phyloP scores from a whole-genome alignment of 805 yeast genomes.

The Candida odintsovae region DNA sequence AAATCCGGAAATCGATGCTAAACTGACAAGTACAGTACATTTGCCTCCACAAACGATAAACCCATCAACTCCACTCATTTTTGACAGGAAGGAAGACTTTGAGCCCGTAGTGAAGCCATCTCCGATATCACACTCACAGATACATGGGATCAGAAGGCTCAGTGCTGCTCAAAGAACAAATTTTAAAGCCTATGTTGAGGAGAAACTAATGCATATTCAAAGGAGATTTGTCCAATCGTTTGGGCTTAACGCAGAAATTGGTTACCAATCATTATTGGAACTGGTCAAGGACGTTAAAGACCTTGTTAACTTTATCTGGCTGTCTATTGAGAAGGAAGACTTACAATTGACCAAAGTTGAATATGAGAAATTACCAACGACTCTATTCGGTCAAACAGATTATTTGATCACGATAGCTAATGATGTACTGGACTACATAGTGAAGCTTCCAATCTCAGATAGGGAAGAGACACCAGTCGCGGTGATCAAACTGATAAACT shows the following conservation, averaged over 20 bases:
- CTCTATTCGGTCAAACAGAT: conserved; percentile 53
- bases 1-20: conserved; percentile 18
- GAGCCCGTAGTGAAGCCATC: conserved; percentile 9
- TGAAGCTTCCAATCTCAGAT: conserved; percentile 31
- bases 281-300: conserved; percentile 41
- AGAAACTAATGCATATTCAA: conserved; percentile 45
- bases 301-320: conserved; percentile 56
- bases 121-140: conserved; percentile 1
- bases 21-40: too few relatives aligned
- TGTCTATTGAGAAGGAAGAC: conserved; percentile 40
- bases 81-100: conserved; percentile 12
- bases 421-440: conserved; percentile 57
- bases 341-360: conserved; percentile 8
- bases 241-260: conserved; percentile 26
- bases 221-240: conserved; percentile 45
- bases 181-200: conserved; percentile 50
- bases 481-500: conserved; percentile 32
- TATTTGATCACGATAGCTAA: conserved; percentile 61
- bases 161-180: conserved; percentile 49
- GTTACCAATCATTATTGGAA: conserved; percentile 25
- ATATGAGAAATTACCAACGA: conserved; percentile 14
- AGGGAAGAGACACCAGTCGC: conserved; percentile 25
- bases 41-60: too few relatives aligned
- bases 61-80: not conserved
- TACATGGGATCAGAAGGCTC: conserved; percentile 23